Conservation (phyloP, 2,329 filamentous ascomycete species). For the Aspergillus luchuensis region DNA sequence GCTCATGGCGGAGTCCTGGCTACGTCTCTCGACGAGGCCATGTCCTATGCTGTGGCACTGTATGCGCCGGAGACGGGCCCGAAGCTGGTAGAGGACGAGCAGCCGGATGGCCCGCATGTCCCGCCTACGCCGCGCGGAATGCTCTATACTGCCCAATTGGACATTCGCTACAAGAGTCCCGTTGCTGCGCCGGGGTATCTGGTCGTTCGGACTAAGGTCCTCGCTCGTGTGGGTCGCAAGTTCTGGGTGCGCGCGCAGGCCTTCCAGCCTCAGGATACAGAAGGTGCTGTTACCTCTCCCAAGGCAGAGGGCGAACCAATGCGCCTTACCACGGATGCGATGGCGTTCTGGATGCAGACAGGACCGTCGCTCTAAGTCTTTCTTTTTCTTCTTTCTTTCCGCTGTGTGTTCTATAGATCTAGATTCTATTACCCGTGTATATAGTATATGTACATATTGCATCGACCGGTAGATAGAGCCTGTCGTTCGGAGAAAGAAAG, state of each 20-base stretch:
- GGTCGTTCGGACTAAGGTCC: slow-evolving; percentile 40
- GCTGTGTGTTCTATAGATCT: slow-evolving; percentile 3
- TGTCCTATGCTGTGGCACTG: slow-evolving; percentile 41
- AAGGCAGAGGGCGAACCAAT: slow-evolving; percentile 26
- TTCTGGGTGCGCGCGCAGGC: slow-evolving; percentile 45
- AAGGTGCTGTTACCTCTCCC: slow-evolving; percentile 10
- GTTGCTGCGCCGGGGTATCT: slow-evolving; percentile 40
- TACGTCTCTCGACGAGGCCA: slow-evolving; percentile 43
- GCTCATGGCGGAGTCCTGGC: slow-evolving; percentile 19
- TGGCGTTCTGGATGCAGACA: slow-evolving; percentile 45
- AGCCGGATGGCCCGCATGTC: background rate
- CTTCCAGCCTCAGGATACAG: slow-evolving; percentile 39
- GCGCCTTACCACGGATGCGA: slow-evolving; percentile 41
- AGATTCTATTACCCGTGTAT: too few species aligned
- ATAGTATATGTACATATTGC: slow-evolving; percentile 13
- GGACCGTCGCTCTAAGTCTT: slow-evolving; percentile 14
- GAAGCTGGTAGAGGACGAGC: background rate
- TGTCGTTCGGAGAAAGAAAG: background rate
- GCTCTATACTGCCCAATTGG: slow-evolving; percentile 45
- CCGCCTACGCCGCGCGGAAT: slow-evolving; percentile 29
- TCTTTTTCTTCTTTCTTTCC: too few species aligned
- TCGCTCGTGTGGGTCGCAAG: slow-evolving; percentile 42
- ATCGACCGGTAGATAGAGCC: slow-evolving; percentile 3
- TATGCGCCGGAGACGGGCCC: slow-evolving; percentile 16
- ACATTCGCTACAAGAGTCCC: slow-evolving; percentile 43